These are phyloP conservation scores for Oxytropis ochrocephala DNA, from an alignment of 306 rosid genomes.

Conservation along the genomic window DNA sequence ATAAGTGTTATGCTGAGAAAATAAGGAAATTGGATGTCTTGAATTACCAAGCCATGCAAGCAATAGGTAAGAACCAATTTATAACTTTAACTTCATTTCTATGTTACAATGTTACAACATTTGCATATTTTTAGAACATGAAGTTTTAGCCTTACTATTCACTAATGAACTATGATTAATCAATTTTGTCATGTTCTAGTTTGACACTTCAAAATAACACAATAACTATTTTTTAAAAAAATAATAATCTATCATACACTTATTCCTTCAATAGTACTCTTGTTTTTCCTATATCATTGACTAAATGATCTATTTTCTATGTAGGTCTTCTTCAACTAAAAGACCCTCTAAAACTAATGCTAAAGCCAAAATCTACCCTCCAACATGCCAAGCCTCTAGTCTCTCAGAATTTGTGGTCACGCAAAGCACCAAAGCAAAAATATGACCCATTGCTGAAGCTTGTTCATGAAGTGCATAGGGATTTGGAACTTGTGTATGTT, in stretches of 20 bases:
- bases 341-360: slow-evolving; percentile 36
- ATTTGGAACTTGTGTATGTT: slow-evolving; percentile 78
- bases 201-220: not conserved
- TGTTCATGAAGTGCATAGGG: slow-evolving; percentile 57
- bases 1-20: slow-evolving; percentile 55
- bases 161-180: not conserved
- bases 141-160: not conserved
- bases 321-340: slow-evolving; percentile 70
- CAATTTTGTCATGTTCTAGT: not conserved
- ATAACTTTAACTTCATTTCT: not conserved
- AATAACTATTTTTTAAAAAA: not conserved
- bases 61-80: slow-evolving; percentile 47
- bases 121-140: not conserved
- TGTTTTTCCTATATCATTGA: not conserved
- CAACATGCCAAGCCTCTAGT: slow-evolving; percentile 36
- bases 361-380: slow-evolving; percentile 32
- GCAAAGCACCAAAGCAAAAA: slow-evolving; percentile 34
- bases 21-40: slow-evolving; percentile 71
- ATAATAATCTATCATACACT: too few species aligned
- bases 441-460: slow-evolving; percentile 43
- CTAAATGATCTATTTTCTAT: slow-evolving; percentile 4
- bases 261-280: not conserved
- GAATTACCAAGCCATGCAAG: slow-evolving; percentile 82
- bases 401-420: slow-evolving; percentile 43
- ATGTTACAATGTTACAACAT: not conserved